Evolutionary conservation across 192 early-diverging fungal species (phyloP).

Genomic region (Fimicolochytrium jonesii): DNA sequence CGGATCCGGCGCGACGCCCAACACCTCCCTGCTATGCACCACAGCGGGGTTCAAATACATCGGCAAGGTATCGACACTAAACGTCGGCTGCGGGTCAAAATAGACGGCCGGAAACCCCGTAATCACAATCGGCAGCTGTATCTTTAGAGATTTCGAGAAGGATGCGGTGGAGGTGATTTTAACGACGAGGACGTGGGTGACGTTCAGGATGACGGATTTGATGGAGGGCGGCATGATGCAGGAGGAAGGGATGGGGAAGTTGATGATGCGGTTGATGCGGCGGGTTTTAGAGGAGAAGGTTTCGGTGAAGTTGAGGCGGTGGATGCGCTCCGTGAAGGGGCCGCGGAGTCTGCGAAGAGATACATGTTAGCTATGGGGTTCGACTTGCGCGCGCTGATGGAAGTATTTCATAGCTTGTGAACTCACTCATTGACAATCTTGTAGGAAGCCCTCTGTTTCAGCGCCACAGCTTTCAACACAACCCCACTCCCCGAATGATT

Average conservation of each 20-base stretch:
- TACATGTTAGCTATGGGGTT: neutral
- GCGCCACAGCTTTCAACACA: conserved; percentile 13
- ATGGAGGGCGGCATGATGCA: conserved; percentile 31
- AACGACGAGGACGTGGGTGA: conserved; percentile 25
- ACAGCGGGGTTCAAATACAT: conserved; percentile 11
- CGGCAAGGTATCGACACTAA: conserved; percentile 29
- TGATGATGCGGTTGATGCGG: conserved; percentile 22
- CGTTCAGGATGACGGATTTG: conserved; percentile 23
- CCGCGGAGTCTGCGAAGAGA: conserved; percentile 17
- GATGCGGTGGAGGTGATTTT: conserved; percentile 16
- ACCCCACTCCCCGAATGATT: conserved; percentile 30
- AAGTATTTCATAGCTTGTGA: neutral
- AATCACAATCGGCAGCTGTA: conserved; percentile 27
- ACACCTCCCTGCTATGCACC: neutral
- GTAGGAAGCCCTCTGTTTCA: conserved; percentile 34
- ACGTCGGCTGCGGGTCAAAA: conserved; percentile 18
- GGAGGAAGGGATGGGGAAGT: conserved; percentile 27
- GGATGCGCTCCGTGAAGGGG: conserved; percentile 31
- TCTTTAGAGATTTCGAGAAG: conserved; percentile 21
- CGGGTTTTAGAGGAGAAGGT: conserved; percentile 11
- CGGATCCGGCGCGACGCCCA: neutral
- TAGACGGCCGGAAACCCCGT: conserved; percentile 29
- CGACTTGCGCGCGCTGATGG: neutral
- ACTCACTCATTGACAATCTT: conserved; percentile 18
- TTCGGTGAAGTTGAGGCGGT: conserved; percentile 26